Percentiles rank a stretch among this genome's conserved stretches.
Evolutionary conservation across 148 eudicot genomes (phyloP).

Genomic region (Rhododendron williamsianum): DNA sequence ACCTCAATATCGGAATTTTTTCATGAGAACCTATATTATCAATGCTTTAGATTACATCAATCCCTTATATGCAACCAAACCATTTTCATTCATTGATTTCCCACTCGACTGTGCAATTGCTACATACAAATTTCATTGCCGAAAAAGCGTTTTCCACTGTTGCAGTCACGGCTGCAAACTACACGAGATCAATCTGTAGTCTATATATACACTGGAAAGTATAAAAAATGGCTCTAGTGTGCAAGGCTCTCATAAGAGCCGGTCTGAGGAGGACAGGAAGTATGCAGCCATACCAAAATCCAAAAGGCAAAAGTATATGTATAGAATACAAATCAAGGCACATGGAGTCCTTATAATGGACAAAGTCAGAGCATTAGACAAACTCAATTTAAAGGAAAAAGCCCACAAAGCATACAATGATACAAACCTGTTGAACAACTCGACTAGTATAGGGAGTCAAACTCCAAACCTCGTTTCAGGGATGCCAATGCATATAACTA

Average conservation of each 20-base stretch:
- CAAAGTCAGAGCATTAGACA: background rate
- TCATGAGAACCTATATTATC: background rate
- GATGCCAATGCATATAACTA: background rate
- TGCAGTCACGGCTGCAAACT: background rate
- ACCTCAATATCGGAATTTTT: background rate
- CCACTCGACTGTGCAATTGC: background rate
- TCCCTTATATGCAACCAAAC: background rate
- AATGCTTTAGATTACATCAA: background rate
- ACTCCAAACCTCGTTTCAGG: background rate
- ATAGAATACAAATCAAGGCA: background rate
- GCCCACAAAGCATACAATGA: background rate
- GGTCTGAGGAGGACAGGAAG: background rate
- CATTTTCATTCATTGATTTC: background rate
- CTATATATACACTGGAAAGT: background rate
- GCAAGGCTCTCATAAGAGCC: background rate
- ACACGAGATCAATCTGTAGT: background rate
- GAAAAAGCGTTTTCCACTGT: background rate
- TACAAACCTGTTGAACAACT: background rate
- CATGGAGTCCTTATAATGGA: background rate
- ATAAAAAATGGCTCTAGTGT: background rate
- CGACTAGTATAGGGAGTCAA: background rate
- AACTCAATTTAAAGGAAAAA: background rate
- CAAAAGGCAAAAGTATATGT: background rate
- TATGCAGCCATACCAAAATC: background rate
- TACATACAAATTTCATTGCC: background rate